phyloP scores from a whole-genome alignment of 352 stramenopile genomes.

The Globisporangium viniferum region DNA sequence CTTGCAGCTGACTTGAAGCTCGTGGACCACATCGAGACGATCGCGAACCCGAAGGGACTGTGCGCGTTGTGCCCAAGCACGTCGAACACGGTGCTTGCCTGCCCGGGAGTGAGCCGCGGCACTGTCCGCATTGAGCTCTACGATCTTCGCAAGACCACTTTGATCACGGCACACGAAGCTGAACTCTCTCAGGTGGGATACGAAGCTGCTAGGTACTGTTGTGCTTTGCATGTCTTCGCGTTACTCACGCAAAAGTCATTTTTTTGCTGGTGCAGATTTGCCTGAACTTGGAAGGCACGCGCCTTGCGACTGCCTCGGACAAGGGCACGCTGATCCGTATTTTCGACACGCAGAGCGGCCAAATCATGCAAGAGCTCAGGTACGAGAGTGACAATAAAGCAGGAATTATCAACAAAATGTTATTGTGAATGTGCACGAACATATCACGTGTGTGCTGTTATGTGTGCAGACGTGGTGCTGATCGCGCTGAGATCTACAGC shows the following conservation, averaged over 20 bases:
- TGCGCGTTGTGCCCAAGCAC: slow-evolving; percentile 92
- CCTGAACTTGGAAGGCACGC: slow-evolving; percentile 93
- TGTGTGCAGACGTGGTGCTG: slow-evolving; percentile 87
- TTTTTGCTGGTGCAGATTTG: slow-evolving; percentile 52
- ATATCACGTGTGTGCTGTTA: not conserved
- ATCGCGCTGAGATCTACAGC: slow-evolving; percentile 96
- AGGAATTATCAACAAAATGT: not conserved
- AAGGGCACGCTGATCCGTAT: slow-evolving; percentile 98
- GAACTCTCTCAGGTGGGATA: slow-evolving; percentile 78
- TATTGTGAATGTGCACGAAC: not conserved
- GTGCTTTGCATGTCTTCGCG: not conserved
- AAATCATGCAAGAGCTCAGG: slow-evolving; percentile 87
- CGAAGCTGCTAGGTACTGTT: not conserved
- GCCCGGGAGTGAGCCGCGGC: slow-evolving; percentile 87
- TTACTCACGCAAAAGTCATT: not conserved
- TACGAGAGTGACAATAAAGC: slow-evolving; percentile 12
- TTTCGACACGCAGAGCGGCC: slow-evolving; percentile 94
- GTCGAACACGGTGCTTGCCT: slow-evolving; percentile 95
- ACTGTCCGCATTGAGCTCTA: slow-evolving; percentile 98
- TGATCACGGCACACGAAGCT: slow-evolving; percentile 96
- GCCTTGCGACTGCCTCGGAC: slow-evolving; percentile 94
- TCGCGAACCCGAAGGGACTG: slow-evolving; percentile 96
- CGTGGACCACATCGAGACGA: slow-evolving; percentile 98
- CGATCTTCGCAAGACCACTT: slow-evolving; percentile 91
- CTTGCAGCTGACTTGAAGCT: slow-evolving; percentile 93